Evolutionary conservation across 108 stramenopile genomes (phyloP).

Genomic region (Nitzschia palea): DNA sequence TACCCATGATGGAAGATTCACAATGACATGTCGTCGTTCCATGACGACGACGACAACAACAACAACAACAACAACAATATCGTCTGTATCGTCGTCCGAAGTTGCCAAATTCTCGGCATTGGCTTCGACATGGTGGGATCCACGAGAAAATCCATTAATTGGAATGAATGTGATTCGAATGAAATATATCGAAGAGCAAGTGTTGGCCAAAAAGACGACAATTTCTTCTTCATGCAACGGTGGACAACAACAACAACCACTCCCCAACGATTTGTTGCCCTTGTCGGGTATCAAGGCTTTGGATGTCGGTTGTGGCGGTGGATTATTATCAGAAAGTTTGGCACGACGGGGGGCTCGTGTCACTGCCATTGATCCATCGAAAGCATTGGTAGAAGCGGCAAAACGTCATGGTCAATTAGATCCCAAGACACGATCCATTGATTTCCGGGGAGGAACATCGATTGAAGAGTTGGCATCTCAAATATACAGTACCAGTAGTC

Average conservation of each 20-base stretch:
- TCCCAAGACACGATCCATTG: slow-evolving; percentile 37
- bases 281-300: slow-evolving; percentile 44
- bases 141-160: slow-evolving; percentile 67
- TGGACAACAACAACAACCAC: slow-evolving; percentile 13
- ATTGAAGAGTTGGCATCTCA: slow-evolving; percentile 68
- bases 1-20: no score
- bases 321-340: slow-evolving; percentile 85
- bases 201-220: background rate
- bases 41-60: no score
- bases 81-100: slow-evolving; percentile 50
- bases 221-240: no score
- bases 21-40: no score
- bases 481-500: no score
- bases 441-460: slow-evolving; percentile 62
- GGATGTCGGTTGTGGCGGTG: slow-evolving; percentile 95
- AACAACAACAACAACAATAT: slow-evolving; percentile 1
- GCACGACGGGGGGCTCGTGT: slow-evolving; percentile 85
- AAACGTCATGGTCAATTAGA: slow-evolving; percentile 52
- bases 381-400: slow-evolving; percentile 59
- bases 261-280: slow-evolving; percentile 13
- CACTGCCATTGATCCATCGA: slow-evolving; percentile 82
- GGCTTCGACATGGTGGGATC: slow-evolving; percentile 76
- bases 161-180: slow-evolving; percentile 82
- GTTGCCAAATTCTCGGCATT: slow-evolving; percentile 71
- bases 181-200: slow-evolving; percentile 50